These are phyloP conservation scores for Candida awuae DNA, from an alignment of 805 yeast genomes.

Conservation along the genomic window DNA sequence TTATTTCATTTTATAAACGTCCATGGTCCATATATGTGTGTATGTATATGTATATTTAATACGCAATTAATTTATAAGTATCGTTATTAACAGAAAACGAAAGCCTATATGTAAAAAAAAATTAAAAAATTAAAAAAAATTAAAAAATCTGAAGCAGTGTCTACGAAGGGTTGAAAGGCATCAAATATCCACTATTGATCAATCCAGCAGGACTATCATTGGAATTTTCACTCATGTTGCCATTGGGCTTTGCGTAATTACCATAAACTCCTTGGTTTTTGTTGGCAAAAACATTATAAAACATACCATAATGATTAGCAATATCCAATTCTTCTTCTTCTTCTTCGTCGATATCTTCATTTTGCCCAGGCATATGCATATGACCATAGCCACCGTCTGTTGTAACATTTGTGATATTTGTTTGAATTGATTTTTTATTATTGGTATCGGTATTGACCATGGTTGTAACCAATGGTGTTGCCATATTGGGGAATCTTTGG, in stretches of 20 bases:
- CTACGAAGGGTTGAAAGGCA: constrained; percentile 30
- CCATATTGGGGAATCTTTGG: constrained; percentile 14
- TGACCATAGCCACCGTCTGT: constrained; percentile 8
- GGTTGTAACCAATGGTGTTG: constrained; percentile 10
- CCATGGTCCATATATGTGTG: too few relatives aligned
- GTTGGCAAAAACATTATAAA: constrained; percentile 25
- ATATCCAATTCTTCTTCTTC: constrained; percentile 27
- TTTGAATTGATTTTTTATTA: constrained; percentile 5
- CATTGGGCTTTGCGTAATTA: constrained; percentile 6
- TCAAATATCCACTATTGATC: constrained; percentile 18
- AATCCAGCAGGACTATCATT: constrained; percentile 9
- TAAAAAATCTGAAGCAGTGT: constrained; percentile 1
- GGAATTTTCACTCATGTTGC: not conserved
- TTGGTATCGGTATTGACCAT: constrained; percentile 3
- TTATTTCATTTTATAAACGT: too few relatives aligned
- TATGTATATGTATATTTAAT: too few relatives aligned
- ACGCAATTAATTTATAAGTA: too few relatives aligned
- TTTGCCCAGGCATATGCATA: constrained; percentile 9
- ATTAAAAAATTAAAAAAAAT: too few relatives aligned
- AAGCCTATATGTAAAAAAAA: too few relatives aligned
- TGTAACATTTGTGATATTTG: constrained; percentile 6
- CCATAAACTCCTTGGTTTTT: constrained; percentile 7
- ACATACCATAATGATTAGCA: constrained; percentile 30
- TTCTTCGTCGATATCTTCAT: constrained; percentile 21
- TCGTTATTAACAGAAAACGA: too few relatives aligned